phyloP scores from a whole-genome alignment of 2,329 filamentous ascomycete genomes.

The Trichoderma lentiforme region DNA sequence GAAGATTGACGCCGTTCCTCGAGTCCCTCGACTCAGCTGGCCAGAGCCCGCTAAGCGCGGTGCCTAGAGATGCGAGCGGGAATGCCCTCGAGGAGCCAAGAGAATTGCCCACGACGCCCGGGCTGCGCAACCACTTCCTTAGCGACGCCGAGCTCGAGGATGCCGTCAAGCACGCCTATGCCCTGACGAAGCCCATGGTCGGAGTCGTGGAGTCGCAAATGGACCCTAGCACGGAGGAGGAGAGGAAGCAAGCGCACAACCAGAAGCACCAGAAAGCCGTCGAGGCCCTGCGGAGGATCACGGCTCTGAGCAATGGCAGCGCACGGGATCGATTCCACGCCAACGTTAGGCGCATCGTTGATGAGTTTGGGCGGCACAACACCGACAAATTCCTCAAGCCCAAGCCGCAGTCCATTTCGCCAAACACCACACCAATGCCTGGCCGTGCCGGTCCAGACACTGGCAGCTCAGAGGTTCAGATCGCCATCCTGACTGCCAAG shows the following conservation, averaged over 20 bases:
- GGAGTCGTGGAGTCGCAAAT: constrained; percentile 35
- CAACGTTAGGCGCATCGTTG: constrained; percentile 80
- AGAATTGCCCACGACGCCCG: constrained; percentile 45
- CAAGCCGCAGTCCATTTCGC: constrained; percentile 49
- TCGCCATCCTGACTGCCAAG: constrained; percentile 90
- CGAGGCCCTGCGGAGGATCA: constrained; percentile 76
- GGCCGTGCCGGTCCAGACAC: constrained; percentile 82
- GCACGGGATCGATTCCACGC: constrained; percentile 74
- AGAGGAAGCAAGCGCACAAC: constrained; percentile 44
- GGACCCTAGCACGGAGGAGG: constrained; percentile 41
- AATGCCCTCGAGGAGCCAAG: constrained; percentile 39
- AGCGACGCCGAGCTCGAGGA: constrained; percentile 62
- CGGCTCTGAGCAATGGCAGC: constrained; percentile 71
- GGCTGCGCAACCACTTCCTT: constrained; percentile 74
- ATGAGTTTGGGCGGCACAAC: constrained; percentile 85
- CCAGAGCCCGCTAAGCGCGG: constrained; percentile 39
- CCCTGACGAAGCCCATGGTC: constrained; percentile 60
- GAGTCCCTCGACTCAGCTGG: constrained; percentile 71
- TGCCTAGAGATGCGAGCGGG: constrained; percentile 41
- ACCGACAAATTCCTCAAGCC: constrained; percentile 71
- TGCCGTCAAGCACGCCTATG: constrained; percentile 64
- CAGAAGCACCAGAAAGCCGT: constrained; percentile 63
- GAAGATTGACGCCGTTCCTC: constrained; percentile 76
- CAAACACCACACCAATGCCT: constrained; percentile 40
- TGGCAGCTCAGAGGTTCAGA: constrained; percentile 95